A percentile compares a stretch with the other conserved stretches of the same genome.
These are phyloP conservation scores for Alternaria ventricosa DNA, from an alignment of 2,329 filamentous ascomycete species.

Conservation along the genomic window DNA sequence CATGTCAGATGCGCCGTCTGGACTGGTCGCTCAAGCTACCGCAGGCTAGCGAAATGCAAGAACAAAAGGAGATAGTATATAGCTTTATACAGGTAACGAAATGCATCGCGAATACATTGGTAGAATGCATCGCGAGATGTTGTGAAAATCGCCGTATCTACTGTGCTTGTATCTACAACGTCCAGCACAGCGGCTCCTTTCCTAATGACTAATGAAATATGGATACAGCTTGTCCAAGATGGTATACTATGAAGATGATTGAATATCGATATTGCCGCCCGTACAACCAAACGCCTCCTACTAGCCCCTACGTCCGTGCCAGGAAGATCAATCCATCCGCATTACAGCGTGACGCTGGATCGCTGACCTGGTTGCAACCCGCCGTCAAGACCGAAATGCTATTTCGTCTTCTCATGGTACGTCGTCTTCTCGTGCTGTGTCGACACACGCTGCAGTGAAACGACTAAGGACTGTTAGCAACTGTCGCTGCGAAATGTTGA, in stretches of 20 bases:
- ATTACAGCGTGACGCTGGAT: not conserved
- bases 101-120: not conserved
- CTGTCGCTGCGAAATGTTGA: not conserved
- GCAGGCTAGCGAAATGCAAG: not conserved
- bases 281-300: not conserved
- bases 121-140: not conserved
- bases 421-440: conserved; percentile 90
- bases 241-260: not conserved
- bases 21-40: not conserved
- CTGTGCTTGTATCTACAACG: not conserved
- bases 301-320: not conserved
- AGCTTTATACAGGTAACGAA: not conserved
- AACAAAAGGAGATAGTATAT: not conserved
- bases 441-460: conserved; percentile 87
- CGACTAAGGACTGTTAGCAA: conserved; percentile 69
- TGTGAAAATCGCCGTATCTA: not conserved
- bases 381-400: conserved; percentile 43
- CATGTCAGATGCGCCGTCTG: not conserved
- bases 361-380: not conserved
- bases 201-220: not conserved
- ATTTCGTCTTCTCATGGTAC: conserved; percentile 77
- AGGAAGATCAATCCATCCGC: not conserved
- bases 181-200: not conserved
- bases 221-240: not conserved
- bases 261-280: not conserved